A percentile compares a stretch with the other conserved stretches of the same genome.
Evolutionary conservation across 2,329 filamentous ascomycete genomes (phyloP).

Genomic region (Stagonosporopsis vannaccii): DNA sequence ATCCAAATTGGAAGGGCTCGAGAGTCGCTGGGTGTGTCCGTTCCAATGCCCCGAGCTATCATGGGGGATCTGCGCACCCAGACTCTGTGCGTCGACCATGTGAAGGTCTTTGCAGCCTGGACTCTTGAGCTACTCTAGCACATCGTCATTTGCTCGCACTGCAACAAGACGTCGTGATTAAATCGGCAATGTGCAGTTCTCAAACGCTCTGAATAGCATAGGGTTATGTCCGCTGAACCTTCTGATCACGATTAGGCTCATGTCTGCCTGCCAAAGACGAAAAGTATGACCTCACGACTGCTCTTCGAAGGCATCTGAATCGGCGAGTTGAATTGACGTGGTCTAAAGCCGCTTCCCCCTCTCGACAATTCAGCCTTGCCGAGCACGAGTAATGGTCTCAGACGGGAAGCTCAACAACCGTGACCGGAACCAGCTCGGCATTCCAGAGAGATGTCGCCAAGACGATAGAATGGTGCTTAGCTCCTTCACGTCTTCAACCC

Average conservation of each 20-base stretch:
- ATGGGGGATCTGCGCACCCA: constrained; percentile 4
- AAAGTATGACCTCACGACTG: background rate
- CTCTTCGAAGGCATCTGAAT: background rate
- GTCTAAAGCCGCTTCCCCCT: background rate
- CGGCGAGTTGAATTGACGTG: background rate
- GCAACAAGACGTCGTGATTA: background rate
- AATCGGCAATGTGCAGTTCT: background rate
- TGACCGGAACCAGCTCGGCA: background rate
- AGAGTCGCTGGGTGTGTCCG: background rate
- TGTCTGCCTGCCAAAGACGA: background rate
- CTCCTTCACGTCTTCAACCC: background rate
- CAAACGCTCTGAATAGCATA: background rate
- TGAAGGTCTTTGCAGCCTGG: background rate
- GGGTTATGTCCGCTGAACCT: background rate
- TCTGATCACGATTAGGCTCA: background rate
- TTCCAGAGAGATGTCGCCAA: background rate
- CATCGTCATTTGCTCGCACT: background rate
- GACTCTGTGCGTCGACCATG: background rate
- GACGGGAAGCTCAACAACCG: background rate
- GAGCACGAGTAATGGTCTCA: constrained; percentile 2
- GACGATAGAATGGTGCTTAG: background rate
- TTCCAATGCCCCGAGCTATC: background rate
- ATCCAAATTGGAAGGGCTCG: background rate
- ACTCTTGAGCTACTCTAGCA: background rate
- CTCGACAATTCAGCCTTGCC: background rate